A percentile compares a stretch with the other conserved stretches of the same genome.
These are phyloP conservation scores for Trifolium dubium DNA, from an alignment of 306 rosid genomes.

Conservation along the genomic window DNA sequence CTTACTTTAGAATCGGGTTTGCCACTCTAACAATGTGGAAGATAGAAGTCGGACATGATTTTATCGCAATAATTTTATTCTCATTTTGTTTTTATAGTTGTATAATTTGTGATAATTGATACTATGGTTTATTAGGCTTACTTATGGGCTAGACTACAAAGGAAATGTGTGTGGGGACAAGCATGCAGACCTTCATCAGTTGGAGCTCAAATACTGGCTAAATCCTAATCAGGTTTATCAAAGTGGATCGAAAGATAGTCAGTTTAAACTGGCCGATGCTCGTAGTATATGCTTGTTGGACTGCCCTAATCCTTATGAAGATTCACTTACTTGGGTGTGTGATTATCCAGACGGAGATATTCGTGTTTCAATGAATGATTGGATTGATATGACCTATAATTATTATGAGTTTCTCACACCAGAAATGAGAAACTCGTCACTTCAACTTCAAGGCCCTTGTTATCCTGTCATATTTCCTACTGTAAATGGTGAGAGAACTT, in stretches of 20 bases:
- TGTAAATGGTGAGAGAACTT: conserved; percentile 75
- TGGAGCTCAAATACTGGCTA: conserved; percentile 88
- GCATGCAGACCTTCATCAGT: conserved; percentile 80
- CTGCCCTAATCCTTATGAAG: conserved; percentile 84
- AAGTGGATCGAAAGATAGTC: conserved; percentile 78
- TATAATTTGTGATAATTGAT: conserved; percentile 36
- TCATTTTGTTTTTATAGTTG: conserved; percentile 23
- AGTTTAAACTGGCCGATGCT: conserved; percentile 69
- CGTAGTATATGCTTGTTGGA: conserved; percentile 88
- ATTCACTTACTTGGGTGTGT: conserved; percentile 91
- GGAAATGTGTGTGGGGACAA: conserved; percentile 95
- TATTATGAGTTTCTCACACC: conserved; percentile 93
- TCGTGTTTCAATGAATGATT: conserved; percentile 65
- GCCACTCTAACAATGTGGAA: background rate
- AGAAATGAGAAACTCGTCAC: conserved; percentile 90
- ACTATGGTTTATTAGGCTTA: conserved; percentile 69
- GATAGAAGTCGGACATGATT: conserved; percentile 36
- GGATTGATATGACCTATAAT: conserved; percentile 85
- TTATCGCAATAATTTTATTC: background rate
- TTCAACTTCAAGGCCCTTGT: conserved; percentile 99
- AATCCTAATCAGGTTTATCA: conserved; percentile 95
- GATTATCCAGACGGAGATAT: conserved; percentile 96
- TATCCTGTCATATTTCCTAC: conserved; percentile 97
- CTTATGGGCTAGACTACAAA: conserved; percentile 94
- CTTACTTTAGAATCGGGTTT: background rate